phyloP scores from a whole-genome alignment of 108 stramenopile genomes.

The Discostella pseudostelligera region DNA sequence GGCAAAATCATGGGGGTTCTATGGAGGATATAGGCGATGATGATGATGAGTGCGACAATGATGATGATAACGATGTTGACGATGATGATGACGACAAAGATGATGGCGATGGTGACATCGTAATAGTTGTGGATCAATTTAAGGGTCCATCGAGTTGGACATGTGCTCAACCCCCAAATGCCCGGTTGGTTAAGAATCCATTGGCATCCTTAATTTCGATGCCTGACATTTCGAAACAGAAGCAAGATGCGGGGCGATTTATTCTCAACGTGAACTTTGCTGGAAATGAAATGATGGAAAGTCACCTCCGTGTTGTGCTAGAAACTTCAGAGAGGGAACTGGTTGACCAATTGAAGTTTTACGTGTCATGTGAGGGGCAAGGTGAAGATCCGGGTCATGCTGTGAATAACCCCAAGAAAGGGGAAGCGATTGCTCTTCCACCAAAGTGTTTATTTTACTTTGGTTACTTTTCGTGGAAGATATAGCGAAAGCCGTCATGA shows the following conservation, averaged over 20 bases:
- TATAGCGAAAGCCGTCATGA: neutral
- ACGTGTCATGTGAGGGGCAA: slow-evolving; percentile 7
- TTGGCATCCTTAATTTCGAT: slow-evolving; percentile 54
- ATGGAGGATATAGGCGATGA: slow-evolving; percentile 22
- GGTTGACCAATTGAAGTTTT: slow-evolving; percentile 19
- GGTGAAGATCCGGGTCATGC: slow-evolving; percentile 7
- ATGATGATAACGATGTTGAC: slow-evolving; percentile 29
- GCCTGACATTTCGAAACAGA: slow-evolving; percentile 40
- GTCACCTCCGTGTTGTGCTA: slow-evolving; percentile 65
- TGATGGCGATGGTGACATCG: slow-evolving; percentile 1
- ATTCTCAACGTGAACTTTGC: slow-evolving; percentile 85
- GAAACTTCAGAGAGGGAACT: slow-evolving; percentile 13
- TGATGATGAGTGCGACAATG: slow-evolving; percentile 19
- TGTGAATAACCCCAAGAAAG: neutral
- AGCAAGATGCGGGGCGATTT: slow-evolving; percentile 31
- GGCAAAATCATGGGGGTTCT: slow-evolving; percentile 19
- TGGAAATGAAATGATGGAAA: slow-evolving; percentile 81
- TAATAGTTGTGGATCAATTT: slow-evolving; percentile 46
- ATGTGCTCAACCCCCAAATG: slow-evolving; percentile 12
- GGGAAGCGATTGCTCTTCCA: slow-evolving; percentile 1
- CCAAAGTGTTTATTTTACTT: slow-evolving; percentile 43
- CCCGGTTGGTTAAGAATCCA: slow-evolving; percentile 51
- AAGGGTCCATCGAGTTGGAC: slow-evolving; percentile 43
- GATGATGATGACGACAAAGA: slow-evolving; percentile 15
- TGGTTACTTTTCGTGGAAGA: slow-evolving; percentile 39